phyloP scores from a whole-genome alignment of 192 early-diverging fungal species.

The Coemansia sp. region DNA sequence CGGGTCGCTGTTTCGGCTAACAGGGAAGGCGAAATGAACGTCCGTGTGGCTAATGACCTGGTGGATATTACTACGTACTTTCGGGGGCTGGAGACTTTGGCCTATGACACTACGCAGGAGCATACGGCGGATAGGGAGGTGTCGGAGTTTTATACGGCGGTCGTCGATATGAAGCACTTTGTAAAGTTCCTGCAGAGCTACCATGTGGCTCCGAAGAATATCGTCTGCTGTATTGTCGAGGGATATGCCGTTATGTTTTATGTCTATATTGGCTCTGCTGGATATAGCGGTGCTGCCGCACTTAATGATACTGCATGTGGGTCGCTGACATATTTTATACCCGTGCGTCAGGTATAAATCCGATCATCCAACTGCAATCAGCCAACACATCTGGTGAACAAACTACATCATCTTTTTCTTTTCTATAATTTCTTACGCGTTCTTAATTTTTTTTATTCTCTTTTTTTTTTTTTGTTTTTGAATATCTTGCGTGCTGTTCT shows the following conservation, averaged over 20 bases:
- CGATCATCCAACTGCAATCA: neutral
- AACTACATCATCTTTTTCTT: neutral
- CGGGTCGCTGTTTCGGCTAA: constrained; percentile 72
- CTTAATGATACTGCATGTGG: constrained; percentile 48
- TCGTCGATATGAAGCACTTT: constrained; percentile 74
- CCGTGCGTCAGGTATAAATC: constrained; percentile 41
- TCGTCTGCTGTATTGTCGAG: constrained; percentile 68
- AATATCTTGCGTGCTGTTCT: neutral
- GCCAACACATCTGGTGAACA: neutral
- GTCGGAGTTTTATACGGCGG: constrained; percentile 63
- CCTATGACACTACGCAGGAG: constrained; percentile 56
- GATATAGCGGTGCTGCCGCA: constrained; percentile 27
- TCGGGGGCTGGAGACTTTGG: constrained; percentile 62
- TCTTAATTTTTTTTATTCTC: constrained; percentile 6
- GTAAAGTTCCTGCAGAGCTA: constrained; percentile 76
- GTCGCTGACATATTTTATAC: constrained; percentile 52
- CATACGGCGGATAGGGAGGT: constrained; percentile 34
- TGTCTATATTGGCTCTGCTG: constrained; percentile 51
- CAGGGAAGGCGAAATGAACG: constrained; percentile 64
- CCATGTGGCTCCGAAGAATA: constrained; percentile 72
- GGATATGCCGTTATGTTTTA: constrained; percentile 54
- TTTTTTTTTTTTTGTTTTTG: constrained; percentile 3
- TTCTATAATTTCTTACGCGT: constrained; percentile 3
- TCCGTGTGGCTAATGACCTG: constrained; percentile 62
- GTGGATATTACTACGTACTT: constrained; percentile 64